phyloP scores from a whole-genome alignment of 179 eudicot species.

The Carnegiea gigantea region DNA sequence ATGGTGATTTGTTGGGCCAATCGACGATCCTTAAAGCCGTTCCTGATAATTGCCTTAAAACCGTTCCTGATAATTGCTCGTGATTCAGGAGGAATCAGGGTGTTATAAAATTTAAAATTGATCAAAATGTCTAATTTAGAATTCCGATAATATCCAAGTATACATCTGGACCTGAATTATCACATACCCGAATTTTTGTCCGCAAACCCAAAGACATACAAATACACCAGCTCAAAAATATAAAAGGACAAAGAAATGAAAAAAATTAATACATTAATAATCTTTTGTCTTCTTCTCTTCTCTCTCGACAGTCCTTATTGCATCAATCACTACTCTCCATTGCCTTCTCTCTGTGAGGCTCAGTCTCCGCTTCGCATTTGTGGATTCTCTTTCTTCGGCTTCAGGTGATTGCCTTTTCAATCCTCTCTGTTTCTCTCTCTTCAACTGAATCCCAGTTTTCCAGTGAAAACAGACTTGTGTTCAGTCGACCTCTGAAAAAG shows the following conservation, averaged over 20 bases:
- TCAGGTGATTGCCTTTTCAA: background rate
- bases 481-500: background rate
- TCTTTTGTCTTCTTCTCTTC: constrained; percentile 1
- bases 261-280: background rate
- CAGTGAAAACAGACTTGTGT: background rate
- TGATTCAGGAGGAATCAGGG: too few species aligned
- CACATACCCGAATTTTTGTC: too few species aligned
- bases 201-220: background rate
- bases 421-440: background rate
- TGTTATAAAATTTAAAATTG: too few species aligned
- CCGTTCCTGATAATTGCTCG: too few species aligned
- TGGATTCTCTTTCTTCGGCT: constrained; percentile 1
- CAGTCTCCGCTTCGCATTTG: constrained; percentile 19
- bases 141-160: background rate
- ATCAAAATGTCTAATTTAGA: too few species aligned
- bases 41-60: too few species aligned
- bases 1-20: too few species aligned
- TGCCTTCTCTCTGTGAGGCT: background rate
- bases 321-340: constrained; percentile 9
- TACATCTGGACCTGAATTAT: too few species aligned
- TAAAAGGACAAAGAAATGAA: background rate
- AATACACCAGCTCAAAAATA: background rate
- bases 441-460: background rate
- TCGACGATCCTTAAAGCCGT: too few species aligned
- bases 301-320: background rate